Evolutionary conservation across 2,329 filamentous ascomycete species (phyloP).

Genomic region (Colletotrichum acutatum): DNA sequence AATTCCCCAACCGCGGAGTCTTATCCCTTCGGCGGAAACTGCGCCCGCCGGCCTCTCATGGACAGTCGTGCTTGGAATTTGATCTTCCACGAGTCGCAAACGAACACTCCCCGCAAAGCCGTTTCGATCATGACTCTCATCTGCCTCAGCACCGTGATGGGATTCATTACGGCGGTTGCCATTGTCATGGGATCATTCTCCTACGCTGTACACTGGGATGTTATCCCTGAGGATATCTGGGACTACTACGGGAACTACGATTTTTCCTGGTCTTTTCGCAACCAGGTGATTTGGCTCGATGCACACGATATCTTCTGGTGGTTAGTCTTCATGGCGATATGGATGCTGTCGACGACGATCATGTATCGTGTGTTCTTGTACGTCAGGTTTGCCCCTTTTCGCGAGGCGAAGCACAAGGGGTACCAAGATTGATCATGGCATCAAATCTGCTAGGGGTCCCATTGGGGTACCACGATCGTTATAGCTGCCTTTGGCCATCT

Average conservation of each 20-base stretch:
- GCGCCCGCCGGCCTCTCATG: background rate
- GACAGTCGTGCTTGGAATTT: background rate
- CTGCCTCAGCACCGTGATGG: background rate
- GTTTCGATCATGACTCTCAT: background rate
- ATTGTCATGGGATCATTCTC: background rate
- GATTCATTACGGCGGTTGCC: background rate
- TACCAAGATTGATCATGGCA: background rate
- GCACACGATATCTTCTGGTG: background rate
- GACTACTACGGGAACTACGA: background rate
- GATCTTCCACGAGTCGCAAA: background rate
- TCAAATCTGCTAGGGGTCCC: background rate
- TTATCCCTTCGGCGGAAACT: background rate
- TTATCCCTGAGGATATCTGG: background rate
- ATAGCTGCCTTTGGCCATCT: background rate
- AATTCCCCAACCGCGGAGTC: background rate
- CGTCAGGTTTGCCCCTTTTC: background rate
- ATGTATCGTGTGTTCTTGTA: background rate
- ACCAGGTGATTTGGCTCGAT: background rate
- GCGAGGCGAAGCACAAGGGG: background rate
- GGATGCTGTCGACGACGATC: background rate
- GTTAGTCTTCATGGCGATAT: background rate
- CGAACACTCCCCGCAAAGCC: background rate
- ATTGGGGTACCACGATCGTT: rapidly evolving
- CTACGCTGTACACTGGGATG: background rate
- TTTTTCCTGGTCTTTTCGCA: background rate